Conservation (phyloP, 805 yeast species). For the Saccharomycopsis vini region DNA sequence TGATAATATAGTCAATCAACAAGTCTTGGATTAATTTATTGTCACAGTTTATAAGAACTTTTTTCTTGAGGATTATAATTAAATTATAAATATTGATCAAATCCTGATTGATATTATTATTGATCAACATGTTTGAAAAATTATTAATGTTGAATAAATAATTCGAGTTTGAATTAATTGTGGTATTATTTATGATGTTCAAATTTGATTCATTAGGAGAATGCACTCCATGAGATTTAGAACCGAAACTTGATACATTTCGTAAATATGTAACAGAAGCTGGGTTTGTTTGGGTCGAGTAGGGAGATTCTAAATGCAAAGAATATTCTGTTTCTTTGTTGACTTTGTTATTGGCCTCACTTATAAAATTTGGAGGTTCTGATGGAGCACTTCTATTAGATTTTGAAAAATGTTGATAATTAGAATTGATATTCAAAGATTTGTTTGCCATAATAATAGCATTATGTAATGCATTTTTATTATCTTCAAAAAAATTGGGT, state of each 20-base stretch:
- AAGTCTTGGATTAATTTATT: constrained; percentile 39
- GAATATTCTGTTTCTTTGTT: constrained; percentile 14
- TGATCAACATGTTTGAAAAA: constrained; percentile 17
- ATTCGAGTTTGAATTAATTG: constrained; percentile 17
- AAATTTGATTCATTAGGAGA: constrained; percentile 19
- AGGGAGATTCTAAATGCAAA: constrained; percentile 17
- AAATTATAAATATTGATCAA: constrained; percentile 25
- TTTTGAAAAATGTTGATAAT: constrained; percentile 19
- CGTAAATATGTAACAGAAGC: constrained; percentile 14
- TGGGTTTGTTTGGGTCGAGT: constrained; percentile 17
- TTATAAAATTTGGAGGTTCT: constrained; percentile 6
- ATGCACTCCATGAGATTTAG: constrained; percentile 20
- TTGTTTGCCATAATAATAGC: constrained; percentile 45
- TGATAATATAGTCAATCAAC: constrained; percentile 37
- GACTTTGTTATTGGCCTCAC: too few species aligned
- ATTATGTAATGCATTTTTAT: constrained; percentile 40
- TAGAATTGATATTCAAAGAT: constrained; percentile 25
- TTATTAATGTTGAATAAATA: constrained; percentile 18
- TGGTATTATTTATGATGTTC: constrained; percentile 18
- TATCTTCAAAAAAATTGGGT: constrained; percentile 24
- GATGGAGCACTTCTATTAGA: not conserved
- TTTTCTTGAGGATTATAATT: constrained; percentile 38
- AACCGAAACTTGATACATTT: constrained; percentile 16
- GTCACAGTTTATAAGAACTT: constrained; percentile 42
- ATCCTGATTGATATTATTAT: constrained; percentile 21